These are phyloP conservation scores for Eremothecium gossypii DNA, from an alignment of 1,139 yeast genomes.

Conservation along the genomic window DNA sequence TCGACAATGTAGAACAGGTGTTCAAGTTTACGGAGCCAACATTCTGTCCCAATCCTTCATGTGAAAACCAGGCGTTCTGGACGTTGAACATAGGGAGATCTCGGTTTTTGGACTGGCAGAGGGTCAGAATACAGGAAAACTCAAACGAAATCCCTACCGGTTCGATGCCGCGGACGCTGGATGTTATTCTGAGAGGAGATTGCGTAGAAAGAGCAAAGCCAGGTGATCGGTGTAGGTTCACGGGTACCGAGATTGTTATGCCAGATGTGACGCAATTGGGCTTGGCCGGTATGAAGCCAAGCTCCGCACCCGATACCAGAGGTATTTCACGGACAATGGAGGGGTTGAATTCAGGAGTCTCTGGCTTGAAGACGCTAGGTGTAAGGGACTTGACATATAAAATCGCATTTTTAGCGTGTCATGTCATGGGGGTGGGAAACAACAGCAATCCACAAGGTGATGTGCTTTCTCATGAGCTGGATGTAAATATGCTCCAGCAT, in stretches of 20 bases:
- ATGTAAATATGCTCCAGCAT: slow-evolving; percentile 17
- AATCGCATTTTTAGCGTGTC: slow-evolving; percentile 85
- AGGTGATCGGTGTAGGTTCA: slow-evolving; percentile 90
- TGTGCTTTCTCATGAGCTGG: slow-evolving; percentile 16
- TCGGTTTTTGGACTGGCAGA: slow-evolving; percentile 94
- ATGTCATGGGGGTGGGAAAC: slow-evolving; percentile 42
- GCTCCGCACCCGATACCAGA: slow-evolving; percentile 61
- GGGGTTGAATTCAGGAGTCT: slow-evolving; percentile 74
- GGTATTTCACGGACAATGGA: slow-evolving; percentile 53
- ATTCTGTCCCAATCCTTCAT: slow-evolving; percentile 76
- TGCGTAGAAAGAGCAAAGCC: slow-evolving; percentile 95
- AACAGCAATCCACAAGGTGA: slow-evolving; percentile 26
- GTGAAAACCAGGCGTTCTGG: slow-evolving; percentile 84
- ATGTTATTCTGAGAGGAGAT: slow-evolving; percentile 88
- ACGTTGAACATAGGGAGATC: slow-evolving; percentile 75
- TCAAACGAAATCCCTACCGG: slow-evolving; percentile 96
- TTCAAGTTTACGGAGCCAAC: slow-evolving; percentile 95
- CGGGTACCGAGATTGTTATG: slow-evolving; percentile 91
- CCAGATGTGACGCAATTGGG: slow-evolving; percentile 95
- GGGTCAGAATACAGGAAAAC: slow-evolving; percentile 90
- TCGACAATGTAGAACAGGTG: slow-evolving; percentile 86
- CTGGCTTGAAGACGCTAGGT: slow-evolving; percentile 80
- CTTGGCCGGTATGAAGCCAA: slow-evolving; percentile 92
- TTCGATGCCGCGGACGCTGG: slow-evolving; percentile 96
- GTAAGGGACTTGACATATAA: slow-evolving; percentile 91